These are phyloP conservation scores for Ophioceras dolichostomum DNA, from an alignment of 2,329 filamentous ascomycete species.

Conservation along the genomic window DNA sequence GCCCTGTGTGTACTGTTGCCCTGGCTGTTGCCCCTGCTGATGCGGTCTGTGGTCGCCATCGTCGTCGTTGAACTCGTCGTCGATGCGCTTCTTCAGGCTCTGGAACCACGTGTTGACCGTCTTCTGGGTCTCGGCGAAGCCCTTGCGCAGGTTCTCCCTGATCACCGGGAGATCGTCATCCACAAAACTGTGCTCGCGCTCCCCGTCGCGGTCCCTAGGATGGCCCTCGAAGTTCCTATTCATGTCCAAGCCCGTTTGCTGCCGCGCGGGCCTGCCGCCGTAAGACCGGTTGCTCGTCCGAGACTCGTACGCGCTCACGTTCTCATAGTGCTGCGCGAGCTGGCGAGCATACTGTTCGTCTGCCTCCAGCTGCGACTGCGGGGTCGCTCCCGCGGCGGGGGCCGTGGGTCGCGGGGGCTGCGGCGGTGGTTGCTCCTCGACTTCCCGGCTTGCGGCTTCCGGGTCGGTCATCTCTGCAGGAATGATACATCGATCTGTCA, in stretches of 20 bases:
- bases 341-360: constrained; percentile 86
- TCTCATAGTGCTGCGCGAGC: constrained; percentile 82
- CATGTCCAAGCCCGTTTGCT: constrained; percentile 38
- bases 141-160: constrained; percentile 83
- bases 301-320: constrained; percentile 42
- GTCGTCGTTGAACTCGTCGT: constrained; percentile 72
- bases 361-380: constrained; percentile 71
- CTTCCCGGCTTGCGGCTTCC: constrained; percentile 45
- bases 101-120: constrained; percentile 91
- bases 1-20: constrained; percentile 19
- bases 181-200: constrained; percentile 70
- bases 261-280: constrained; percentile 14
- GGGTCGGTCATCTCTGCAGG: constrained; percentile 64
- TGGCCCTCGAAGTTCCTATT: constrained; percentile 51
- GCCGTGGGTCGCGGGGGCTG: constrained; percentile 64
- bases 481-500: neutral
- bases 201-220: neutral
- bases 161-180: constrained; percentile 94
- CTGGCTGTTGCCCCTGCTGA: constrained; percentile 8
- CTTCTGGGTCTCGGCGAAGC: constrained; percentile 85
- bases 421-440: constrained; percentile 54
- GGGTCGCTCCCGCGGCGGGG: constrained; percentile 26
- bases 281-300: constrained; percentile 34
- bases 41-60: constrained; percentile 30
- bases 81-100: constrained; percentile 82